Conservation (phyloP, 169 alveolate species). For the Fabrea salina region DNA sequence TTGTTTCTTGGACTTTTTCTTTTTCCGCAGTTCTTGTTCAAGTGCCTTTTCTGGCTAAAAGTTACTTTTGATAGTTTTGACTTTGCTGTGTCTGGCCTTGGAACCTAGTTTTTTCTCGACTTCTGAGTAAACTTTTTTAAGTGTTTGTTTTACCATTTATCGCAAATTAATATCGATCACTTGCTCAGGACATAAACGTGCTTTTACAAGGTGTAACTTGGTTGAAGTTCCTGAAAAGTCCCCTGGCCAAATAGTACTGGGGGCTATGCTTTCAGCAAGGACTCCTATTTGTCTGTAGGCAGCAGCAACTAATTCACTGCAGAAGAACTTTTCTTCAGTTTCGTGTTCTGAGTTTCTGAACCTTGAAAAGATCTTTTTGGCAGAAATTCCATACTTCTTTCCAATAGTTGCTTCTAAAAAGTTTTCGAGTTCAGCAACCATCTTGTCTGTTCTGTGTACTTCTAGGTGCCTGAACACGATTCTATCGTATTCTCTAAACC, state of each 20-base stretch:
- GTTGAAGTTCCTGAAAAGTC: background rate
- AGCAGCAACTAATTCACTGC: constrained; percentile 19
- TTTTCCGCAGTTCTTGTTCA: background rate
- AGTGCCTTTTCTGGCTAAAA: background rate
- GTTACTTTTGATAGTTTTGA: constrained; percentile 7
- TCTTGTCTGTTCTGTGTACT: background rate
- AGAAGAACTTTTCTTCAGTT: background rate
- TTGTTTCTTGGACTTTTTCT: constrained; percentile 1
- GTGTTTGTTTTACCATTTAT: constrained; percentile 14
- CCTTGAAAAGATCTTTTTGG: background rate
- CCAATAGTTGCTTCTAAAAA: background rate
- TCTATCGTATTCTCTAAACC: background rate
- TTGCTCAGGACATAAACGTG: background rate
- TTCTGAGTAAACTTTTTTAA: background rate
- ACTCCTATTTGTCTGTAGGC: constrained; percentile 1
- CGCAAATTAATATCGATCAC: background rate
- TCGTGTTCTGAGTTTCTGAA: background rate
- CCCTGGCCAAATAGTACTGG: constrained; percentile 23
- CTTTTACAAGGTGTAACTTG: background rate
- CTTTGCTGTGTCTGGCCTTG: background rate
- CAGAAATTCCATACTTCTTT: background rate
- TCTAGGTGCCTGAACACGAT: constrained; percentile 3
- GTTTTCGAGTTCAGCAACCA: background rate
- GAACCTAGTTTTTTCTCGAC: background rate
- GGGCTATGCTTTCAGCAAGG: background rate